A percentile compares a stretch with the other conserved stretches of the same genome.
Evolutionary conservation across 257 asterid species (phyloP).

Genomic region (Gentiana straminea): DNA sequence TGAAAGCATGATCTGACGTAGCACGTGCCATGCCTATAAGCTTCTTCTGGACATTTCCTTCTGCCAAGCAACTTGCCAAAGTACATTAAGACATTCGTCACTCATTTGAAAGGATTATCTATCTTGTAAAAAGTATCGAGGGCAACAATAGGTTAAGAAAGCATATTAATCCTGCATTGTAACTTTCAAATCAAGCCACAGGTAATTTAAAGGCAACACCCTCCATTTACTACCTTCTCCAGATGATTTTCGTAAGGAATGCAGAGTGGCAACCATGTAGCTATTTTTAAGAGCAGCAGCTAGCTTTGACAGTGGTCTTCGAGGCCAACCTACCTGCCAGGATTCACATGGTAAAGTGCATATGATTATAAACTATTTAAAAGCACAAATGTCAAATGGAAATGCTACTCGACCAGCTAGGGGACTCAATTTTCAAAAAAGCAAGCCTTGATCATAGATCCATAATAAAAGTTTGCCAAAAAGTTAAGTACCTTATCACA

Average conservation of each 20-base stretch:
- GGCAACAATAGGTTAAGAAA: background rate
- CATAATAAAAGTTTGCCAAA: background rate
- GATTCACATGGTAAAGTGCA: too few species aligned
- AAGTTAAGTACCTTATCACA: conserved; percentile 68
- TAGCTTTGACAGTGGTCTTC: conserved; percentile 82
- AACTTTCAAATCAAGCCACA: conserved; percentile 1
- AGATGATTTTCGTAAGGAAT: conserved; percentile 45
- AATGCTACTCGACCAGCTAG: too few species aligned
- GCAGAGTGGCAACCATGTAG: conserved; percentile 88
- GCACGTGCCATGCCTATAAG: conserved; percentile 99
- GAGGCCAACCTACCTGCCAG: conserved; percentile 96
- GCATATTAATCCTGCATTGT: background rate
- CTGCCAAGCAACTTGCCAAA: conserved; percentile 94
- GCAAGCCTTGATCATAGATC: too few species aligned
- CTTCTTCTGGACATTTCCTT: conserved; percentile 60
- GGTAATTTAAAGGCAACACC: background rate
- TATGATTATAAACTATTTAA: background rate
- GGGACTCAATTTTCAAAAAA: too few species aligned
- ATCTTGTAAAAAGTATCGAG: background rate
- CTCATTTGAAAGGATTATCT: conserved; percentile 27
- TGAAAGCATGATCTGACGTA: conserved; percentile 97
- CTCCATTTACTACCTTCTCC: conserved; percentile 55
- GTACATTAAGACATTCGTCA: conserved; percentile 76
- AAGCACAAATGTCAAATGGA: background rate
- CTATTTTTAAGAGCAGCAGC: conserved; percentile 92